Conservation (phyloP, 495 filamentous ascomycete species). For the Extremus antarcticus region DNA sequence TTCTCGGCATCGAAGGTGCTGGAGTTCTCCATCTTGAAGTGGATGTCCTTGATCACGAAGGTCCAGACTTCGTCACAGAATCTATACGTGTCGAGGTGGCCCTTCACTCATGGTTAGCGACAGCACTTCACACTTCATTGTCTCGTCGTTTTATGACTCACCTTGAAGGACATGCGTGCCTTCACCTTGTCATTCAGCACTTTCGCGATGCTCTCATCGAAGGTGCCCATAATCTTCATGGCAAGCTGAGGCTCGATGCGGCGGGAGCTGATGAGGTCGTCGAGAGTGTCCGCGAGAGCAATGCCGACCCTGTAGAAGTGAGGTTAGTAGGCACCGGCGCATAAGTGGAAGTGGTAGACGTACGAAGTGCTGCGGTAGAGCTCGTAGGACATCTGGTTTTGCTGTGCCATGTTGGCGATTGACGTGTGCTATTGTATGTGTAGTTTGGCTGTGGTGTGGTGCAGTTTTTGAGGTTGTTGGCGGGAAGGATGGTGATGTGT, state of each 20-base stretch:
- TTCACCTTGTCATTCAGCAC: constrained; percentile 85
- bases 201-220: constrained; percentile 80
- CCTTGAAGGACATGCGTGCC: constrained; percentile 89
- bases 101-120: too few species aligned
- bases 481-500: background rate
- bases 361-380: constrained; percentile 48
- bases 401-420: constrained; percentile 24
- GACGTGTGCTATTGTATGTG: too few species aligned
- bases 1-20: constrained; percentile 38
- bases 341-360: constrained; percentile 1
- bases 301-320: constrained; percentile 60
- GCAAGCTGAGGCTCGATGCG: constrained; percentile 95
- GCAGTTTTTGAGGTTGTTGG: background rate
- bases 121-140: too few species aligned
- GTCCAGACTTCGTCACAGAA: constrained; percentile 99
- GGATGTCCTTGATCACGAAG: constrained; percentile 96
- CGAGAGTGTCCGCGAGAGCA: constrained; percentile 88
- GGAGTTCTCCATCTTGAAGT: constrained; percentile 87
- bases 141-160: too few species aligned
- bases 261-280: constrained; percentile 84
- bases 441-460: too few species aligned
- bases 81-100: constrained; percentile 95
- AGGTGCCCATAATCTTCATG: constrained; percentile 92
- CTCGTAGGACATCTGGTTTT: constrained; percentile 62
- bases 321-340: background rate